Evolutionary conservation across 768 basidiomycete species (phyloP).

Genomic region (Austroboletus eburneus): DNA sequence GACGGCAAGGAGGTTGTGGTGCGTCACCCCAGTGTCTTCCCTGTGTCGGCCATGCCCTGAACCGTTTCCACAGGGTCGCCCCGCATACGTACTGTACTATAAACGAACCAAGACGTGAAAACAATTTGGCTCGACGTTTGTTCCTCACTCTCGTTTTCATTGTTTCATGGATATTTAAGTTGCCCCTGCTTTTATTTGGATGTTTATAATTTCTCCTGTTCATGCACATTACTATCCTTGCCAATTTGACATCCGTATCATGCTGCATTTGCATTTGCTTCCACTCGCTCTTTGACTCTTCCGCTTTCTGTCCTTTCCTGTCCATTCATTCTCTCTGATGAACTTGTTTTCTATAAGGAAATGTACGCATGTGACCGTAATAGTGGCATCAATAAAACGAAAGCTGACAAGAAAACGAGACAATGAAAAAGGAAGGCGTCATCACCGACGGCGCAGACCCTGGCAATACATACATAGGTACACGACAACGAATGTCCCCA

Average conservation of each 20-base stretch:
- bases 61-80: slow-evolving; percentile 45
- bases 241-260: slow-evolving; percentile 13
- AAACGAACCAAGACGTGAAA: slow-evolving; percentile 46
- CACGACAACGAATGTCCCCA: no score
- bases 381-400: slow-evolving; percentile 3
- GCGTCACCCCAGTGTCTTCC: slow-evolving; percentile 32
- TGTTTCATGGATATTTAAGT: not conserved
- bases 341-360: slow-evolving; percentile 29
- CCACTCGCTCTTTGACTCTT: not conserved
- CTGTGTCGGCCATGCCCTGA: slow-evolving; percentile 6
- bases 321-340: not conserved
- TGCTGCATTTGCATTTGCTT: slow-evolving; percentile 14
- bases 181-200: slow-evolving; percentile 21
- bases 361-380: slow-evolving; percentile 26
- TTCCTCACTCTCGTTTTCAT: not conserved
- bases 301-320: not conserved
- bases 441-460: not conserved
- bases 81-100: slow-evolving; percentile 81
- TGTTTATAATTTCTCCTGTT: slow-evolving; percentile 9
- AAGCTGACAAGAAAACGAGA: not conserved
- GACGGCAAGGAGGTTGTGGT: slow-evolving; percentile 83
- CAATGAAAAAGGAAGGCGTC: not conserved
- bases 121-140: not conserved
- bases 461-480: not conserved
- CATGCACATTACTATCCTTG: slow-evolving; percentile 14